Conservation (phyloP, 1,284 basidiomycete species). For the Takashimella koratensis region DNA sequence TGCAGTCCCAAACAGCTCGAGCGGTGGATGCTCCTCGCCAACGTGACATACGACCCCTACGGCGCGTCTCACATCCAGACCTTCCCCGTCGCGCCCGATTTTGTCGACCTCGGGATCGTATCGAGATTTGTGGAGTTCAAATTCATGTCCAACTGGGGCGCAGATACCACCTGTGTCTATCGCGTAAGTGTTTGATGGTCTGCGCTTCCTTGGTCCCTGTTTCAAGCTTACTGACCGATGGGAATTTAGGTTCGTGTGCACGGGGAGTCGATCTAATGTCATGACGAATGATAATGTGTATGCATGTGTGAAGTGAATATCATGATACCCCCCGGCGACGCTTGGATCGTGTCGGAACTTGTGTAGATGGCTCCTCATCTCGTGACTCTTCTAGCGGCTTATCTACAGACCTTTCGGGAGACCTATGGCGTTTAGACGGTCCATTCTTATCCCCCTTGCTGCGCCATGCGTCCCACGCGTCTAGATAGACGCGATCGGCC, state of each 20-base stretch:
- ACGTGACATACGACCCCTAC: constrained; percentile 74
- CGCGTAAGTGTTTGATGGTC: constrained; percentile 54
- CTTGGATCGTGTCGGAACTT: too few relatives aligned
- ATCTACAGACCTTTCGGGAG: not conserved
- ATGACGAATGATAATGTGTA: not conserved
- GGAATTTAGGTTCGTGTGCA: constrained; percentile 23
- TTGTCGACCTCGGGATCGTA: constrained; percentile 66
- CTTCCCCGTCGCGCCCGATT: constrained; percentile 68
- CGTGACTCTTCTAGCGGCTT: too few relatives aligned
- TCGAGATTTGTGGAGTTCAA: constrained; percentile 75
- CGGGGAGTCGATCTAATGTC: constrained; percentile 9
- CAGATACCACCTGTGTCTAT: constrained; percentile 84
- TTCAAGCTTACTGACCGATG: not conserved
- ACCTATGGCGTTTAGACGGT: not conserved
- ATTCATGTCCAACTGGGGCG: constrained; percentile 83
- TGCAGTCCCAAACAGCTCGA: not conserved
- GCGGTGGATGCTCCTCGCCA: constrained; percentile 60
- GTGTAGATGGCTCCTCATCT: too few relatives aligned
- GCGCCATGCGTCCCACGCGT: constrained; percentile 19
- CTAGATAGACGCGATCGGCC: constrained; percentile 19
- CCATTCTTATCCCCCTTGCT: not conserved
- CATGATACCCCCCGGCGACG: too few relatives aligned
- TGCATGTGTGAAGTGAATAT: too few relatives aligned
- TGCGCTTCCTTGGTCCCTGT: not conserved
- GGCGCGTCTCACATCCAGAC: constrained; percentile 72